These are phyloP conservation scores for Rehmannia glutinosa DNA, from an alignment of 257 asterid genomes.

Conservation along the genomic window DNA sequence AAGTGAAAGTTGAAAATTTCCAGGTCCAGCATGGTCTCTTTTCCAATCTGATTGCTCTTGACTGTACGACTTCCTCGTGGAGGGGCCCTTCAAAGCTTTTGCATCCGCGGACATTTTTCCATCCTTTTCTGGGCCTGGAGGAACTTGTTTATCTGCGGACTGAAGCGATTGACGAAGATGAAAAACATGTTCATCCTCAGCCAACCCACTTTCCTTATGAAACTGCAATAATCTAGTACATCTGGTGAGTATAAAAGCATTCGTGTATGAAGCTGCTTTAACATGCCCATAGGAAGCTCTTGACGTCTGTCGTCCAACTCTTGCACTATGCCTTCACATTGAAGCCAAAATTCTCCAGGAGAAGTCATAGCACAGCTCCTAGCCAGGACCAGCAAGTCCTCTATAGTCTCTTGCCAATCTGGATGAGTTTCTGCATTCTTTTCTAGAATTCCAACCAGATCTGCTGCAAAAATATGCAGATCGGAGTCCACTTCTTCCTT, in stretches of 20 bases:
- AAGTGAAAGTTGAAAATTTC: constrained; percentile 34
- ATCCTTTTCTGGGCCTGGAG: constrained; percentile 37
- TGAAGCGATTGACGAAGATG: constrained; percentile 86
- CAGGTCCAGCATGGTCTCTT: constrained; percentile 43
- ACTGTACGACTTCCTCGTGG: constrained; percentile 75
- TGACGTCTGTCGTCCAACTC: constrained; percentile 97
- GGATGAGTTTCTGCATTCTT: constrained; percentile 91
- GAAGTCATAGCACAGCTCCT: constrained; percentile 95
- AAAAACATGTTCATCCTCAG: constrained; percentile 78
- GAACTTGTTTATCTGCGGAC: constrained; percentile 54
- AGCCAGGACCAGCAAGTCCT: constrained; percentile 87
- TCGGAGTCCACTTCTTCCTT: constrained; percentile 98
- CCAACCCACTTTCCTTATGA: constrained; percentile 91
- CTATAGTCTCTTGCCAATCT: constrained; percentile 96
- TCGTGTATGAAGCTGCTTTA: constrained; percentile 96
- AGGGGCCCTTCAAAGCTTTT: constrained; percentile 39
- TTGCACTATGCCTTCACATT: constrained; percentile 98
- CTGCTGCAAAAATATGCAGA: constrained; percentile 94
- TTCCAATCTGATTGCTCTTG: constrained; percentile 92
- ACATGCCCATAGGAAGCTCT: constrained; percentile 86
- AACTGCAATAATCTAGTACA: constrained; percentile 94
- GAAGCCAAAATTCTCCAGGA: constrained; percentile 98
- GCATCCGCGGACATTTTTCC: constrained; percentile 40
- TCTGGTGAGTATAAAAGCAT: constrained; percentile 98
- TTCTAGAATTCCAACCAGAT: constrained; percentile 84